phyloP scores from a whole-genome alignment of 169 alveolate species.

The Pseudocohnilembus persalinus region DNA sequence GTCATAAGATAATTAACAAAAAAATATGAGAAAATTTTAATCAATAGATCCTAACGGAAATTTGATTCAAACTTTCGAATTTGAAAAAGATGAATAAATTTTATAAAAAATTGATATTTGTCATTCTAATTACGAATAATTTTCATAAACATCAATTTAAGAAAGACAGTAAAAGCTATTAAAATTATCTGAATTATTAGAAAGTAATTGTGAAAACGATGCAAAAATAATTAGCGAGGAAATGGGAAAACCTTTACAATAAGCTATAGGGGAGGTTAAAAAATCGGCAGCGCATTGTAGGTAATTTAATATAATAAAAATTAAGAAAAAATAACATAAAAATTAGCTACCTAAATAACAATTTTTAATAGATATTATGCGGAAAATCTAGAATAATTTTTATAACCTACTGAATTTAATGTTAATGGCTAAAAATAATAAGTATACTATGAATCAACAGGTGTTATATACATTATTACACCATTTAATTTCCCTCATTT shows the following conservation, averaged over 20 bases:
- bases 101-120: not conserved
- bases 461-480: slow-evolving; percentile 35
- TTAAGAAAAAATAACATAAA: not conserved
- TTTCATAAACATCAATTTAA: not conserved
- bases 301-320: not conserved
- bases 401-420: not conserved
- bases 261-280: not conserved
- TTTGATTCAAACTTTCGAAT: not conserved
- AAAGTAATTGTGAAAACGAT: not conserved
- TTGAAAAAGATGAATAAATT: not conserved
- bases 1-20: not conserved
- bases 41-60: not conserved
- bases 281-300: not conserved
- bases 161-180: not conserved
- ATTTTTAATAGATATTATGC: not conserved
- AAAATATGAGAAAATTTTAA: not conserved
- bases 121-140: too few species aligned
- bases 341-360: not conserved
- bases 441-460: slow-evolving; percentile 41
- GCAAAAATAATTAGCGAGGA: not conserved
- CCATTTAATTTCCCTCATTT: slow-evolving; percentile 51
- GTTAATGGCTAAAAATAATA: not conserved
- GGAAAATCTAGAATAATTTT: not conserved
- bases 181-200: not conserved
- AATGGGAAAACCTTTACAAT: not conserved